Evolutionary conservation across 2,329 filamentous ascomycete species (phyloP).

Genomic region (Dactylonectria estremocensis): DNA sequence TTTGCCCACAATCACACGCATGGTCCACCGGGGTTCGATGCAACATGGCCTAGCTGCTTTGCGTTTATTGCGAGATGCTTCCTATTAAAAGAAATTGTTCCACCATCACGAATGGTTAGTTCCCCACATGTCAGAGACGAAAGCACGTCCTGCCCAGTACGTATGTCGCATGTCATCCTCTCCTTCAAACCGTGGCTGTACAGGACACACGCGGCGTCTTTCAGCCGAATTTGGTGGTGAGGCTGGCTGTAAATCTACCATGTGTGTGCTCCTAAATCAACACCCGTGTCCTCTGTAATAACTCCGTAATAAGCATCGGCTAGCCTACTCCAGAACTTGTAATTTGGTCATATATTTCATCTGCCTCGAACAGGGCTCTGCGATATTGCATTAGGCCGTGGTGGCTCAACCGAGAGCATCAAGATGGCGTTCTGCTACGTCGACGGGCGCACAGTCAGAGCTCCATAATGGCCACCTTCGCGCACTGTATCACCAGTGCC

Average conservation of each 20-base stretch:
- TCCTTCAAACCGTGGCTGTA: conserved; percentile 39
- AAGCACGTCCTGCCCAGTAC: conserved; percentile 4
- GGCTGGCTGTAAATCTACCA: too few species aligned
- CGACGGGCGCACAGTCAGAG: conserved; percentile 37
- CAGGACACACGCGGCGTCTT: not conserved
- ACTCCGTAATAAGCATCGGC: conserved; percentile 19
- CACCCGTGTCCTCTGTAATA: not conserved
- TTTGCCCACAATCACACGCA: conserved; percentile 16
- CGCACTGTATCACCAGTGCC: conserved; percentile 38
- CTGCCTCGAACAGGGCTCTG: conserved; percentile 33
- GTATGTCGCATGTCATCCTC: conserved; percentile 1
- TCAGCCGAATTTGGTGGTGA: too few species aligned
- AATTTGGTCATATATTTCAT: conserved; percentile 41
- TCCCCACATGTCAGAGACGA: conserved; percentile 20
- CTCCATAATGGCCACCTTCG: conserved; percentile 13
- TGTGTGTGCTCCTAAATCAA: not conserved
- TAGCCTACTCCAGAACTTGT: conserved; percentile 21
- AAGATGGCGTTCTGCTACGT: conserved; percentile 34
- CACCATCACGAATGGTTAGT: conserved; percentile 18
- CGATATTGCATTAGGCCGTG: conserved; percentile 29
- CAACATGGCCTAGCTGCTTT: conserved; percentile 14
- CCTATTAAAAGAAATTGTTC: conserved; percentile 25
- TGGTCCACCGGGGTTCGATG: conserved; percentile 18
- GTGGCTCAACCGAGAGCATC: conserved; percentile 31
- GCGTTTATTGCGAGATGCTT: conserved; percentile 15